Percentiles rank a stretch among this genome's conserved stretches.
These are phyloP conservation scores for Ophiostoma ips DNA, from an alignment of 2,329 filamentous ascomycete genomes.

Conservation along the genomic window DNA sequence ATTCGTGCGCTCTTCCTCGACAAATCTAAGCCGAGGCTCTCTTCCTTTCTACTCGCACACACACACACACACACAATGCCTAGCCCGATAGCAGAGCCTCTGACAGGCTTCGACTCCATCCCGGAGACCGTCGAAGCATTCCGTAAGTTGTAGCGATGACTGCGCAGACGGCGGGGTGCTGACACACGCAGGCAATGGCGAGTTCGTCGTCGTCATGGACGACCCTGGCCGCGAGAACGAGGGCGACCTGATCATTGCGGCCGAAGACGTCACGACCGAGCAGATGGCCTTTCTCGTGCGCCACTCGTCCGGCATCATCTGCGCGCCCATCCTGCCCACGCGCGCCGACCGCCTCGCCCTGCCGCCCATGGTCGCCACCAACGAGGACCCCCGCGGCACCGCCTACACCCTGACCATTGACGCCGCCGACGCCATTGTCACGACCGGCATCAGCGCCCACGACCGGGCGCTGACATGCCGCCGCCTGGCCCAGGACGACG, in stretches of 20 bases:
- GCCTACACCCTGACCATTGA: slow-evolving; percentile 91
- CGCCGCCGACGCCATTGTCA: slow-evolving; percentile 54
- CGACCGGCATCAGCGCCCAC: slow-evolving; percentile 80
- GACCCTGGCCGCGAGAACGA: slow-evolving; percentile 89
- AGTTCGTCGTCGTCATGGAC: slow-evolving; percentile 95
- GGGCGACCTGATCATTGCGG: slow-evolving; percentile 93
- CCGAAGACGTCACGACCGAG: slow-evolving; percentile 64
- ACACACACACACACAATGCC: slow-evolving; percentile 28
- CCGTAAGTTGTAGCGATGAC: slow-evolving; percentile 41
- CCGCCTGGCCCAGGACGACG: slow-evolving; percentile 42
- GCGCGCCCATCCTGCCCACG: slow-evolving; percentile 62
- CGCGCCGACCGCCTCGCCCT: slow-evolving; percentile 60
- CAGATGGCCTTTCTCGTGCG: slow-evolving; percentile 97
- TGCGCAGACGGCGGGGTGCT: too few relatives aligned
- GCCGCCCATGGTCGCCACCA: slow-evolving; percentile 69
- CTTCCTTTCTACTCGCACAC: neutral
- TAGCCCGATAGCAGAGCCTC: slow-evolving; percentile 18
- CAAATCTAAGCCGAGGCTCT: too few relatives aligned
- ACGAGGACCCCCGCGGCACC: slow-evolving; percentile 75
- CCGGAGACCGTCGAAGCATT: slow-evolving; percentile 50
- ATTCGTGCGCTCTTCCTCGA: neutral
- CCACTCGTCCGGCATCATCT: slow-evolving; percentile 80
- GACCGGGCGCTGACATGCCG: slow-evolving; percentile 76
- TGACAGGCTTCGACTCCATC: slow-evolving; percentile 45
- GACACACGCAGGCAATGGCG: slow-evolving; percentile 18